Conservation (phyloP, 2,329 filamentous ascomycete species). For the Penicillium sp. region DNA sequence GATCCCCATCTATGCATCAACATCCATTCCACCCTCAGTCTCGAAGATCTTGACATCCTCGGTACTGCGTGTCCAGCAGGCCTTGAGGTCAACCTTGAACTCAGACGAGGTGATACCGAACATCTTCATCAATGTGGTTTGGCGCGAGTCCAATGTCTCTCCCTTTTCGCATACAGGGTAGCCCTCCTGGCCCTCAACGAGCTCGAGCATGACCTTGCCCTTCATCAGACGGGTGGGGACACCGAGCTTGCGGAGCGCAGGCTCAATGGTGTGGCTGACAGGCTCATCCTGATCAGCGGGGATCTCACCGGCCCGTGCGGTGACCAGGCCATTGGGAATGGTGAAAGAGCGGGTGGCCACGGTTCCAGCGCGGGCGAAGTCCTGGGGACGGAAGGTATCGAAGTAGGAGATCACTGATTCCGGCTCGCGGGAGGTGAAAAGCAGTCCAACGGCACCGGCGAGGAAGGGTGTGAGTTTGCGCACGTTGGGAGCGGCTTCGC, state of each 20-base stretch:
- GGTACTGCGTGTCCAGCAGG: conserved; percentile 53
- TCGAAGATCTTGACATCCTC: conserved; percentile 43
- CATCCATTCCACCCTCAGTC: conserved; percentile 42
- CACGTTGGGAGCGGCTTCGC: conserved; percentile 77
- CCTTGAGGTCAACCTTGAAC: conserved; percentile 78
- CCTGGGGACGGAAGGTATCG: conserved; percentile 67
- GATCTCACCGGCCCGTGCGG: conserved; percentile 75
- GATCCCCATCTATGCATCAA: conserved; percentile 34
- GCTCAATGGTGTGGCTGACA: conserved; percentile 84
- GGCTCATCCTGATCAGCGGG: conserved; percentile 79
- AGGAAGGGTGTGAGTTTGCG: conserved; percentile 68
- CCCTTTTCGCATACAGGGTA: conserved; percentile 84
- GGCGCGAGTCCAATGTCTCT: conserved; percentile 79
- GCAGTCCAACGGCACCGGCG: conserved; percentile 78
- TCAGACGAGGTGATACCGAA: conserved; percentile 89
- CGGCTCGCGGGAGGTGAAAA: conserved; percentile 80
- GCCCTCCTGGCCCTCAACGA: conserved; percentile 46
- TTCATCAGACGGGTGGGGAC: conserved; percentile 86
- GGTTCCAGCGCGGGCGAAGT: conserved; percentile 88
- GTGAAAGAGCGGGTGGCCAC: conserved; percentile 71
- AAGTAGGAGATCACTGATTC: conserved; percentile 71
- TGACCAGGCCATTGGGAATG: conserved; percentile 79
- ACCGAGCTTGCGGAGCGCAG: conserved; percentile 81
- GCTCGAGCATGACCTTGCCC: conserved; percentile 78
- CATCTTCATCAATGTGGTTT: conserved; percentile 90